A percentile compares a stretch with the other conserved stretches of the same genome.
phyloP scores from a whole-genome alignment of 306 rosid species.

The Notholithocarpus densiflorus region DNA sequence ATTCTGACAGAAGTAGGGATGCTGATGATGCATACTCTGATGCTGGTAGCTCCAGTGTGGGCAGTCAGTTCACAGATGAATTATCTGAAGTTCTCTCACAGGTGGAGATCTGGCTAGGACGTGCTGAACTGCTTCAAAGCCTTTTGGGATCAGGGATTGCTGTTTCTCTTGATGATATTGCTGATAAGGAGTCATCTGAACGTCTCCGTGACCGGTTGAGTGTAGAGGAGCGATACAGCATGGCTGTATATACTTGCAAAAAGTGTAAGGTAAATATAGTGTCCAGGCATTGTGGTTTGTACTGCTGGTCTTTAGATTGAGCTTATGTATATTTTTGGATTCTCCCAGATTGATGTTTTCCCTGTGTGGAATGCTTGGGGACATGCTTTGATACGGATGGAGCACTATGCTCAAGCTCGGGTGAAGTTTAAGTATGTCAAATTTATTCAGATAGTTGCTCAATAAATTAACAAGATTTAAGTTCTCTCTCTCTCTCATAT shows the following conservation, averaged over 20 bases:
- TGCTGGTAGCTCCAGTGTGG: constrained; percentile 95
- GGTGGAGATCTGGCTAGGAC: constrained; percentile 80
- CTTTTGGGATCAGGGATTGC: constrained; percentile 97
- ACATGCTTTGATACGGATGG: constrained; percentile 95
- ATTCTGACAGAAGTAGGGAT: constrained; percentile 80
- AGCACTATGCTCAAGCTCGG: constrained; percentile 94
- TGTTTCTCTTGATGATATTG: constrained; percentile 92
- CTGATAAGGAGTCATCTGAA: constrained; percentile 87
- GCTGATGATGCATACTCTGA: constrained; percentile 87
- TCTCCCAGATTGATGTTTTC: constrained; percentile 86
- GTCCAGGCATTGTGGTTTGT: constrained; percentile 10
- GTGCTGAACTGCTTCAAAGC: constrained; percentile 96
- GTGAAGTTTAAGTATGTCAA: constrained; percentile 86
- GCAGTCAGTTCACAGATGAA: constrained; percentile 90
- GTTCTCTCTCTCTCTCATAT: neutral
- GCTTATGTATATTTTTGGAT: constrained; percentile 17
- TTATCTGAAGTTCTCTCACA: constrained; percentile 73
- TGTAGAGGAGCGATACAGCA: constrained; percentile 85
- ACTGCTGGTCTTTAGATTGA: constrained; percentile 21
- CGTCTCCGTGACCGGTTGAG: constrained; percentile 91
- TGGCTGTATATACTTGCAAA: constrained; percentile 95
- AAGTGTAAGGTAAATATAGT: constrained; percentile 84
- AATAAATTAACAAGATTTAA: neutral
- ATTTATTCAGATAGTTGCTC: neutral
- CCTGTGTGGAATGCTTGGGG: constrained; percentile 99